phyloP scores from a whole-genome alignment of 176 grass and related monocot genomes.

The Alopecurus myosuroides region DNA sequence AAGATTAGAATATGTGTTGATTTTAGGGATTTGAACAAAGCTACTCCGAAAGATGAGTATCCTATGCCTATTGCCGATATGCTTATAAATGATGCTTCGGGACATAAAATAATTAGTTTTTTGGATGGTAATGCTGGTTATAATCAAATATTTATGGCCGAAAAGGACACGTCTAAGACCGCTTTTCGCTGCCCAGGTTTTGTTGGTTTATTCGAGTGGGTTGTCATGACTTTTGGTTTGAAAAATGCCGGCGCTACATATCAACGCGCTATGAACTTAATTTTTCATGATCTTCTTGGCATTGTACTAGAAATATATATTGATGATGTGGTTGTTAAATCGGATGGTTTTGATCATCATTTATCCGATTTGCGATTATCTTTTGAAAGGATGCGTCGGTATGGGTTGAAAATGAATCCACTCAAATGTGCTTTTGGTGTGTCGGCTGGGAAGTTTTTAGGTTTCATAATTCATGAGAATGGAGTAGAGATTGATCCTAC shows the following conservation, averaged over 20 bases:
- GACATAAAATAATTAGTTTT: neutral
- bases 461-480: neutral
- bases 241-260: neutral
- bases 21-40: neutral
- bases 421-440: neutral
- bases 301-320: constrained; percentile 4
- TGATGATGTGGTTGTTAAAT: neutral
- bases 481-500: neutral
- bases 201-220: constrained; percentile 6
- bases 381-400: neutral
- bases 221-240: neutral
- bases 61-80: neutral
- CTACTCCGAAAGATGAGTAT: constrained; percentile 8
- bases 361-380: neutral
- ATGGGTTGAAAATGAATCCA: constrained; percentile 17
- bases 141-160: constrained; percentile 5
- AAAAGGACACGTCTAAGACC: neutral
- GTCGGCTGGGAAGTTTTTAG: neutral
- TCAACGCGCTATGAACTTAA: neutral
- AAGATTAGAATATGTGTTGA: neutral
- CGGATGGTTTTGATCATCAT: neutral
- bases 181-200: neutral
- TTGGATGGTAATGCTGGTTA: neutral
- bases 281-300: neutral
- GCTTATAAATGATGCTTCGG: neutral